Conservation (phyloP, 2,329 filamentous ascomycete species). For the Davidsoniella virescens region DNA sequence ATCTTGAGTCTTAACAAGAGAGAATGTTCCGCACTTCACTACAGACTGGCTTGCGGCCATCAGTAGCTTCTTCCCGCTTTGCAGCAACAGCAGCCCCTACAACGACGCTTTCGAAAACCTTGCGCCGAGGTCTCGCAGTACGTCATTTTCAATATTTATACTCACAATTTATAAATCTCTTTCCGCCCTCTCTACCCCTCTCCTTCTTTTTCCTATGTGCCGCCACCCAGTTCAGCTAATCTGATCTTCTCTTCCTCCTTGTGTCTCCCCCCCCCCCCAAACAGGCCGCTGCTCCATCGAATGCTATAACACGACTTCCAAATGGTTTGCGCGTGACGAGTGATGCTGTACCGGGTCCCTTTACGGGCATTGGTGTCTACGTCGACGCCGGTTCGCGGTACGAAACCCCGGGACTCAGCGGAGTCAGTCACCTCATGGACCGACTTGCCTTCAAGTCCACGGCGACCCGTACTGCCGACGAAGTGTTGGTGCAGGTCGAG, state of each 20-base stretch:
- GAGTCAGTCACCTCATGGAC: constrained; percentile 93
- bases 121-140: neutral
- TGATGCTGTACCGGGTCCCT: constrained; percentile 84
- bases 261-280: no score
- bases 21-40: constrained; percentile 5
- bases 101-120: neutral
- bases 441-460: constrained; percentile 89
- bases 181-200: no score
- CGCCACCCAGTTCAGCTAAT: neutral
- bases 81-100: neutral
- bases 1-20: neutral
- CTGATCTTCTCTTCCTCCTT: neutral
- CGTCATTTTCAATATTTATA: no score
- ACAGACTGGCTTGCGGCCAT: constrained; percentile 8
- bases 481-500: constrained; percentile 79
- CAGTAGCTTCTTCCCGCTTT: constrained; percentile 1
- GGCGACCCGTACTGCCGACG: constrained; percentile 51
- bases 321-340: constrained; percentile 93
- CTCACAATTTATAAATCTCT: no score
- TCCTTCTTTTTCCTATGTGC: neutral
- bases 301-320: constrained; percentile 71
- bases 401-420: constrained; percentile 69
- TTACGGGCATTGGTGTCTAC: constrained; percentile 89
- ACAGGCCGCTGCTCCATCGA: constrained; percentile 54
- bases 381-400: constrained; percentile 90